A percentile compares a stretch with the other conserved stretches of the same genome.
phyloP scores from a whole-genome alignment of 1,284 basidiomycete species.

The Ustilago sp. region DNA sequence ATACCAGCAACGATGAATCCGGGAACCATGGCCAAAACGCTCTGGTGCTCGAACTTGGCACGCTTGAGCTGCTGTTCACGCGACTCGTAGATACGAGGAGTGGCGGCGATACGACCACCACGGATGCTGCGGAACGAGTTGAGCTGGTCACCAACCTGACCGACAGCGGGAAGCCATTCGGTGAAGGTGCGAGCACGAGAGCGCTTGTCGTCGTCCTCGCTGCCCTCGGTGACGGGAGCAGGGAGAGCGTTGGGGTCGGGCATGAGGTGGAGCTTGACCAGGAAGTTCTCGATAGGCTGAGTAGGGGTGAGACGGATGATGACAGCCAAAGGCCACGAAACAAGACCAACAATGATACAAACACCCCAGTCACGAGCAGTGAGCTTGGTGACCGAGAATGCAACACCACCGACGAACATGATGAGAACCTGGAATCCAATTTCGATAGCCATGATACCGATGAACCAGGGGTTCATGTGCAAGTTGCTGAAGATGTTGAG shows the following conservation, averaged over 20 bases:
- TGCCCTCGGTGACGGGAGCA: constrained; percentile 62
- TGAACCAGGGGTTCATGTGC: constrained; percentile 84
- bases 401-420: constrained; percentile 88
- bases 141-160: constrained; percentile 72
- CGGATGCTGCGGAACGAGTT: constrained; percentile 57
- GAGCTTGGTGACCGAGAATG: constrained; percentile 88
- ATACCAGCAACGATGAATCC: constrained; percentile 63
- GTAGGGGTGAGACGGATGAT: constrained; percentile 86
- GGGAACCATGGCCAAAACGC: constrained; percentile 75
- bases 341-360: constrained; percentile 84
- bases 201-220: constrained; percentile 70
- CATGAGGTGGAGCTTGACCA: constrained; percentile 78
- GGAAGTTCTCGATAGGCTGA: constrained; percentile 79
- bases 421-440: constrained; percentile 87
- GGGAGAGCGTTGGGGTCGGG: constrained; percentile 79
- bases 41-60: constrained; percentile 73
- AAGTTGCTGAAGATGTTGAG: constrained; percentile 92
- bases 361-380: constrained; percentile 90
- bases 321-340: constrained; percentile 88
- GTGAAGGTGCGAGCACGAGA: constrained; percentile 71
- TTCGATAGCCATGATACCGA: constrained; percentile 86
- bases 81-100: constrained; percentile 66
- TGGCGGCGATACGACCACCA: constrained; percentile 81
- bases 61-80: constrained; percentile 61
- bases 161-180: constrained; percentile 78